Percentiles rank a stretch among this genome's conserved stretches.
Evolutionary conservation across 371 early-diverging fungal genomes (phyloP).

Genomic region (Rhizopus microsporus): DNA sequence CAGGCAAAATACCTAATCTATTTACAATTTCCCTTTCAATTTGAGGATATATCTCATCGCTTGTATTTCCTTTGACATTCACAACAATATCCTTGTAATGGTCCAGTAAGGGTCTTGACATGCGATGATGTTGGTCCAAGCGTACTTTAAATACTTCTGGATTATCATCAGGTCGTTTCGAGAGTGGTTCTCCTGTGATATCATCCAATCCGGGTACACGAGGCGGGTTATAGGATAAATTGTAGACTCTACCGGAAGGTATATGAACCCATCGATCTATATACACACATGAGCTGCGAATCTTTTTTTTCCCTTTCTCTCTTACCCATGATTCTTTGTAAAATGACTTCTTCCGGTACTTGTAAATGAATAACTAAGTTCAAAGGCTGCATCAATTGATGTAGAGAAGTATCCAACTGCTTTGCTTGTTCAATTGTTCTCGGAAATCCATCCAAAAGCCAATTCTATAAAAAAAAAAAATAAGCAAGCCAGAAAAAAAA

Average conservation of each 20-base stretch:
- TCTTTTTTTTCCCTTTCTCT: background rate
- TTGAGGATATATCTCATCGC: constrained; percentile 90
- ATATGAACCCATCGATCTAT: constrained; percentile 93
- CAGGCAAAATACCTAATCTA: constrained; percentile 41
- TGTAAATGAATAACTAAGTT: constrained; percentile 88
- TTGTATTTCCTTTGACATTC: constrained; percentile 74
- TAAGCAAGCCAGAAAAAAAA: background rate
- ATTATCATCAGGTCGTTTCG: constrained; percentile 92
- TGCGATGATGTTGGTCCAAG: constrained; percentile 72
- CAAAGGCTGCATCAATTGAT: constrained; percentile 58
- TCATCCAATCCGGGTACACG: constrained; percentile 84
- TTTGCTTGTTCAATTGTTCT: constrained; percentile 88
- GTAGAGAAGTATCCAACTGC: constrained; percentile 70
- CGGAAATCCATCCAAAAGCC: constrained; percentile 98
- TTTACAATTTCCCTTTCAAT: constrained; percentile 60
- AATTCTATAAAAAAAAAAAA: constrained; percentile 46
- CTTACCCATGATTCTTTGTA: constrained; percentile 84
- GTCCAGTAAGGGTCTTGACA: constrained; percentile 80
- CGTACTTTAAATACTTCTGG: constrained; percentile 82
- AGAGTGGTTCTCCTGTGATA: constrained; percentile 87
- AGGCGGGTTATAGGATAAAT: constrained; percentile 93
- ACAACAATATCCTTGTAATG: constrained; percentile 75
- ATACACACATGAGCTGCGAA: constrained; percentile 1
- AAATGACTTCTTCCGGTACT: constrained; percentile 90
- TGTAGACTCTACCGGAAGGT: constrained; percentile 92